These are phyloP conservation scores for Termitomyces sp. DNA, from an alignment of 768 basidiomycete species.

Conservation along the genomic window DNA sequence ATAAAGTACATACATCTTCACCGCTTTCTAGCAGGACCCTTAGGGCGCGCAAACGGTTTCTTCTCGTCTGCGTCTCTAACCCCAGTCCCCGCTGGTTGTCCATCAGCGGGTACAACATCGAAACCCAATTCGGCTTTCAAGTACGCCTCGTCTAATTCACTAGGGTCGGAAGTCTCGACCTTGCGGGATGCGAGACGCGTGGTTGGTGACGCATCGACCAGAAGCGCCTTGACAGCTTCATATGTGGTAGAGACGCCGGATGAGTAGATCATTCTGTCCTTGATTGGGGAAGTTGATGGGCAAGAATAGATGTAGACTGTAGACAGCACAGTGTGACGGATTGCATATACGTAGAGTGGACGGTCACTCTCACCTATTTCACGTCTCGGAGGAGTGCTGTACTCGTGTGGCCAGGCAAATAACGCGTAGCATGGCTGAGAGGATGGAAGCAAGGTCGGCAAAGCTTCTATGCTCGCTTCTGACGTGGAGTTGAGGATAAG, in stretches of 20 bases:
- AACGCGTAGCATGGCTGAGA: slow-evolving; percentile 68
- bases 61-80: slow-evolving; percentile 23
- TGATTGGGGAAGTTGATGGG: slow-evolving; percentile 76
- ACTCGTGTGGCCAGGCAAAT: slow-evolving; percentile 58
- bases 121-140: slow-evolving; percentile 55
- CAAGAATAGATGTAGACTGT: slow-evolving; percentile 92
- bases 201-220: slow-evolving; percentile 38
- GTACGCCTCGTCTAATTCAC: slow-evolving; percentile 63
- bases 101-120: slow-evolving; percentile 1
- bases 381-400: slow-evolving; percentile 37
- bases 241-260: slow-evolving; percentile 59
- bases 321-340: slow-evolving; percentile 25
- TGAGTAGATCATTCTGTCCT: slow-evolving; percentile 87
- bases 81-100: background rate
- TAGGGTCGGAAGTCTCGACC: slow-evolving; percentile 81
- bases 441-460: slow-evolving; percentile 48
- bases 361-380: slow-evolving; percentile 51
- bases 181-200: slow-evolving; percentile 50
- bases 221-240: slow-evolving; percentile 49
- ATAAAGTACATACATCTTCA: slow-evolving; percentile 5
- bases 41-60: slow-evolving; percentile 65
- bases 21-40: slow-evolving; percentile 60
- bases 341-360: background rate
- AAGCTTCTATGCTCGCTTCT: slow-evolving; percentile 36
- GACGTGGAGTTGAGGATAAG: slow-evolving; percentile 41